Base-by-base conservation (phyloP, 2,329 filamentous ascomycete genomes). In the Talaromyces sp. region DNA sequence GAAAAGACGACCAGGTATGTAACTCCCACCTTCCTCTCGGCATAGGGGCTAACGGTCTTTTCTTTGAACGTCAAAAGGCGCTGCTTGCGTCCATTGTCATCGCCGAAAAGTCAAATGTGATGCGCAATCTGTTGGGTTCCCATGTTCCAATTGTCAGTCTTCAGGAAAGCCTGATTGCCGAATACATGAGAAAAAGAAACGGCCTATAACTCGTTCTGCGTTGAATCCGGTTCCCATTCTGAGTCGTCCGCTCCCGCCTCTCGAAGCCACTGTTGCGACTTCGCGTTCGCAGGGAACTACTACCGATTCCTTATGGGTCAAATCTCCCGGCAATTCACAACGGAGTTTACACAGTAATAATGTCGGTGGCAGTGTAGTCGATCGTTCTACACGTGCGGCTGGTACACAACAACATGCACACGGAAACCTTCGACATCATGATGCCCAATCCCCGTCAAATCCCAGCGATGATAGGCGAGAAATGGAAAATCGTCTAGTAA, bases 61-160 rank as follows among this genome's bases (percentile, higher is more conserved):
- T n/a, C 6, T 40, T 41, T 19, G 3, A 33, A 25, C 8, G 10
- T n/a, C 39, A 41, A 39, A 48, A 61, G 72, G 73, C n/a, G 74
- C 68, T 22, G 79, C 79, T 36, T 81, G 79, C 60, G 67, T 78
- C 40, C 71, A 75, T 60, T 81, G 79, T 55, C 79, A 81, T 66
- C 76, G 75, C 52, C 75, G 78, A 58, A 81, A 81, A 65, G 75
- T 81, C 52, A 76, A 77, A 60, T 81, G 79, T 61, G 79, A 81
- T 66, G 75, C 80, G 45, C 72, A 78, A 56, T 63, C 71, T 19
- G 75, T 77, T 33, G 79, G 79, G 13, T 63, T 74, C 1, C 79
- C 79, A 0, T 81, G 79, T 63, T 76, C 78, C 54, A 80, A 80
- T 61, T 81, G 79, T 59, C 70, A 70, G 35, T 69, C 71, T 22